Evolutionary conservation across 2,329 filamentous ascomycete species (phyloP), one percentile per base, ranked within the genome.

Genomic region (Falciphora oryzae): DNA sequence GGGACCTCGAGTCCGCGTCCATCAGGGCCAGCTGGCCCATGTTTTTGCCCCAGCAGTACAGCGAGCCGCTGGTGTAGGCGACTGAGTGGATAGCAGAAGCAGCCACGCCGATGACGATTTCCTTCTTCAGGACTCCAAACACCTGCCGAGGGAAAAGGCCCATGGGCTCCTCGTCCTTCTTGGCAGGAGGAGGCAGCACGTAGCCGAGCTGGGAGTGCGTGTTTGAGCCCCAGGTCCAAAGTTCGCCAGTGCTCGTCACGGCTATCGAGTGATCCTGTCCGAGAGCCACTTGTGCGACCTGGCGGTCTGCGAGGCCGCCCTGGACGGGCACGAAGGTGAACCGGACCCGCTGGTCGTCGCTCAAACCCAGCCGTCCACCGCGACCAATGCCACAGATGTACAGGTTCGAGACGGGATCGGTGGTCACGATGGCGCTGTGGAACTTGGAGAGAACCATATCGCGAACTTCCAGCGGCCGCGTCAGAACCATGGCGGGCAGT

Each of bases 11-110:
- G 76, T 98, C 94, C 0, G 95, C 94, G 74, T 97, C 95, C 78
- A 97, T 93, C 63, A 99, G 83, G 6, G 93, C 95, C 60, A 99
- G 84, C 74, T 99, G 95, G 1, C 95, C 95, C 70, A 93, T 88
- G 71, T 98, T 99, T 71, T 95, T 96, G 28, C 95, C 95, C 83
- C 96, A 99, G 2, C 92, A 96, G 73, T 91, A 99, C 1, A 99
- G 78, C 1, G 92, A 91, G 0, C 87, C 86, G 1, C 85, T 83
- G 0, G 92, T 97, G 71, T 95, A 90, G 0, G 92, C 92, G 3
- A 96, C 93, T 0, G 95, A 98, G 76, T 99, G 95, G 56, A 96
- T 88, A 0, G 91, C 83, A 1, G 95, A 98, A 8, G 95, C 94
- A 2, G 95, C 93, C 65, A 93, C 85, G 0, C 95, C 95, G 28